These are phyloP conservation scores for Phtheirospermum japonicum DNA, from an alignment of 257 asterid species.

Conservation along the genomic window DNA sequence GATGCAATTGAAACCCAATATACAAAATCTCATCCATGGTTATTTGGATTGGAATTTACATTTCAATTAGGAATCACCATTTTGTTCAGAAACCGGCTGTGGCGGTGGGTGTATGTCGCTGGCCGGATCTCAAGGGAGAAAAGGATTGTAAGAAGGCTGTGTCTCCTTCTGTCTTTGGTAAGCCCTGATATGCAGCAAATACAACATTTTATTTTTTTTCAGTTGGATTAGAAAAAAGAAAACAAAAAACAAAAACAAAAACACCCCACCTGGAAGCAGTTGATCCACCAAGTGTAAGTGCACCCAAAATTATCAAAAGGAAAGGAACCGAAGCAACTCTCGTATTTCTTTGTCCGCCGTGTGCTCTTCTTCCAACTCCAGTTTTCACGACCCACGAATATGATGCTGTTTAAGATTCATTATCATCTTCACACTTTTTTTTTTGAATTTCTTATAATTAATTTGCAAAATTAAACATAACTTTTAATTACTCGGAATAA, in stretches of 20 bases:
- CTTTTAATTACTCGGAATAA: no score
- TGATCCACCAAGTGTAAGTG: constrained; percentile 59
- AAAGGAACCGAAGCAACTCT: constrained; percentile 53
- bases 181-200: constrained; percentile 40
- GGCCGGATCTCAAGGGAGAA: constrained; percentile 49
- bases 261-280: constrained; percentile 53
- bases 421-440: background rate
- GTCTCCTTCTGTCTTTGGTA: constrained; percentile 52
- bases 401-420: constrained; percentile 22
- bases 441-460: no score
- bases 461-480: no score
- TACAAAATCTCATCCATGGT: background rate
- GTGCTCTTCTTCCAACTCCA: constrained; percentile 42
- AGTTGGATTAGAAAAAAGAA: background rate
- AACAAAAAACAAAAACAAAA: background rate
- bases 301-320: constrained; percentile 45
- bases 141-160: constrained; percentile 66
- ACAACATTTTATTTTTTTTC: background rate
- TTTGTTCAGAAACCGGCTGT: background rate
- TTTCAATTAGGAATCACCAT: background rate
- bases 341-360: constrained; percentile 35
- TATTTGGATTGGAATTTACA: background rate
- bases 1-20: background rate
- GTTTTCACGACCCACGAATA: constrained; percentile 30
- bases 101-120: background rate